Evolutionary conservation across 1,284 basidiomycete species (phyloP).

Genomic region (Microbotryum violaceum): DNA sequence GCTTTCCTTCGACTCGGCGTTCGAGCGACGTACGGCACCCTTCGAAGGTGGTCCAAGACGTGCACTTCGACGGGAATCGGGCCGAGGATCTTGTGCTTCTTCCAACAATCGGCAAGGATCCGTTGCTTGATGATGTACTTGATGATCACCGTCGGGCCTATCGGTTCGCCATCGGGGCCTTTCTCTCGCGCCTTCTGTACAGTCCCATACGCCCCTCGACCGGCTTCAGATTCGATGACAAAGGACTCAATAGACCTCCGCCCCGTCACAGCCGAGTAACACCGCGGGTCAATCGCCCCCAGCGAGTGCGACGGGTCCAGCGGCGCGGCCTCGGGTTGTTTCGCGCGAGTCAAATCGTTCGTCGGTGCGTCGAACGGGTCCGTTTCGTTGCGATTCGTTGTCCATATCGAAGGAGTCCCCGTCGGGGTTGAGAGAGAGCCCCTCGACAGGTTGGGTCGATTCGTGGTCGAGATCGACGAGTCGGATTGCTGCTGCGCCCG

Average conservation of each 20-base stretch:
- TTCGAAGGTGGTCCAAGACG: slow-evolving; percentile 74
- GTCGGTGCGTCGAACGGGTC: neutral
- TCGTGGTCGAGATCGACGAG: neutral
- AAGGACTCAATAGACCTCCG: slow-evolving; percentile 61
- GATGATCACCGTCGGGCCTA: slow-evolving; percentile 72
- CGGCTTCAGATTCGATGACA: slow-evolving; percentile 73
- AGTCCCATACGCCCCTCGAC: slow-evolving; percentile 92
- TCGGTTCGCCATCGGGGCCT: slow-evolving; percentile 56
- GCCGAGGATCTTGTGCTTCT: slow-evolving; percentile 85
- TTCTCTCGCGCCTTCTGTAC: slow-evolving; percentile 84
- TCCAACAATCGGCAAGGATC: slow-evolving; percentile 98
- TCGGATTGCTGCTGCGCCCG: slow-evolving; percentile 11
- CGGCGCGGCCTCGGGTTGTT: neutral
- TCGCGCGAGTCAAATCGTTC: neutral
- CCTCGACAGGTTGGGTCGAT: slow-evolving; percentile 27
- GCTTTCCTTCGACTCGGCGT: slow-evolving; percentile 3
- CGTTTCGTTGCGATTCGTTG: neutral
- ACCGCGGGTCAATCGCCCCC: slow-evolving; percentile 33
- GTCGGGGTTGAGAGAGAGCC: slow-evolving; percentile 22
- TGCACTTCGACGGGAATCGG: slow-evolving; percentile 99
- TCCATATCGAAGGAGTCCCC: slow-evolving; percentile 12
- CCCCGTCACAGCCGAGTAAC: slow-evolving; percentile 33
- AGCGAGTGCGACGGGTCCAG: slow-evolving; percentile 17
- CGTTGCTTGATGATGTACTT: slow-evolving; percentile 98
- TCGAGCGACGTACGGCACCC: slow-evolving; percentile 66